These are phyloP conservation scores for Dendrobium huoshanense DNA, from an alignment of 106 monocot genomes.

Conservation along the genomic window DNA sequence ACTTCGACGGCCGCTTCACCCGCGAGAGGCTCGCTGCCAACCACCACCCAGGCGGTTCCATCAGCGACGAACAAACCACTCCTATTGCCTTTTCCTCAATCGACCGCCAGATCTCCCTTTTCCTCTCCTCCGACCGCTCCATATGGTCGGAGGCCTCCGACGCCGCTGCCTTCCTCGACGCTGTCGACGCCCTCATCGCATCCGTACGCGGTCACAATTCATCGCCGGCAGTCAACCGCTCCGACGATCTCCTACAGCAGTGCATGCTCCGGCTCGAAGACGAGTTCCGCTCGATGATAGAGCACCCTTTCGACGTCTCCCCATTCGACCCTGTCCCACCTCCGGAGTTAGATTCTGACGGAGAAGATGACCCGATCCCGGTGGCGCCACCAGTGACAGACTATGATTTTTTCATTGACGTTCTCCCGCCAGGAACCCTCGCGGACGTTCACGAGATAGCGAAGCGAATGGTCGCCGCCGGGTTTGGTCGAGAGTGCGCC, in stretches of 20 bases:
- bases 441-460: conserved; percentile 53
- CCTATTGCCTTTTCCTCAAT: conserved; percentile 10
- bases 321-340: conserved; percentile 24
- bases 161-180: conserved; percentile 59
- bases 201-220: conserved; percentile 22
- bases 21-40: conserved; percentile 58
- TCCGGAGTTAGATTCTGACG: conserved; percentile 19
- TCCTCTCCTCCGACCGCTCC: conserved; percentile 33
- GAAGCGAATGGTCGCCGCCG: conserved; percentile 45
- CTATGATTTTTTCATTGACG: conserved; percentile 61
- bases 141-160: conserved; percentile 77
- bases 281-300: conserved; percentile 68
- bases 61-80: conserved; percentile 3
- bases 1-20: conserved; percentile 78
- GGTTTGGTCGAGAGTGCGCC: conserved; percentile 49
- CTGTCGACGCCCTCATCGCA: conserved; percentile 60
- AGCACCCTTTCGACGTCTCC: conserved; percentile 24
- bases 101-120: conserved; percentile 46
- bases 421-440: conserved; percentile 49
- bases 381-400: conserved; percentile 46
- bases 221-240: conserved; percentile 18
- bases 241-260: conserved; percentile 58
- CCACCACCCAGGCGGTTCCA: conserved; percentile 6
- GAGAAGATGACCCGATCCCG: conserved; percentile 31
- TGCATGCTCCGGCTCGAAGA: conserved; percentile 67